Evolutionary conservation across 1,139 yeast species (phyloP).

Genomic region (Hanseniaspora sp.): DNA sequence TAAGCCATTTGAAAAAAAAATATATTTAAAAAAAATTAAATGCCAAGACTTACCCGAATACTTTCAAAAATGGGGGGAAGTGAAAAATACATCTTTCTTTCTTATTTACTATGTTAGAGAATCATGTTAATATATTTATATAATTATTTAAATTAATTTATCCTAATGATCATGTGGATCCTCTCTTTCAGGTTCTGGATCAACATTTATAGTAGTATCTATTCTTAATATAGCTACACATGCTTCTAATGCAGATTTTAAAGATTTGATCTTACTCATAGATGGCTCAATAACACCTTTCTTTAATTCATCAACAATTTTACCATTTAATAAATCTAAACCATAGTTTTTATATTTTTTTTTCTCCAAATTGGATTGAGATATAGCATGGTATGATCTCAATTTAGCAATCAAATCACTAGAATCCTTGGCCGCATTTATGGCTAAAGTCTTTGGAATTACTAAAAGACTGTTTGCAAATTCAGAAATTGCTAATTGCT

Average conservation of each 20-base stretch:
- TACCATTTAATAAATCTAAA: constrained; percentile 80
- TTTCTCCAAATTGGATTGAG: constrained; percentile 78
- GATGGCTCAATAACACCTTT: constrained; percentile 95
- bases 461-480: constrained; percentile 82
- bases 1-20: no score
- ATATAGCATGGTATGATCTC: constrained; percentile 92
- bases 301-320: constrained; percentile 71
- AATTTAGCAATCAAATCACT: constrained; percentile 88
- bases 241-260: constrained; percentile 94
- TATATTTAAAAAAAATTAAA: no score
- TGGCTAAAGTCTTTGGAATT: constrained; percentile 94
- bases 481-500: constrained; percentile 95
- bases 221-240: constrained; percentile 95
- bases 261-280: constrained; percentile 77
- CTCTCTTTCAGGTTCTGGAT: constrained; percentile 88
- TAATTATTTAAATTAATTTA: not conserved
- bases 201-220: constrained; percentile 95
- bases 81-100: no score
- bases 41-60: no score
- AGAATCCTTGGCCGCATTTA: constrained; percentile 95
- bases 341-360: constrained; percentile 84
- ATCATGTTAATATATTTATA: no score
- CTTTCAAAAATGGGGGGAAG: no score
- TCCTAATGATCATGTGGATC: constrained; percentile 59
- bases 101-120: no score